Base-by-base conservation (phyloP, 768 basidiomycete genomes). In the Mycena vitilis region DNA sequence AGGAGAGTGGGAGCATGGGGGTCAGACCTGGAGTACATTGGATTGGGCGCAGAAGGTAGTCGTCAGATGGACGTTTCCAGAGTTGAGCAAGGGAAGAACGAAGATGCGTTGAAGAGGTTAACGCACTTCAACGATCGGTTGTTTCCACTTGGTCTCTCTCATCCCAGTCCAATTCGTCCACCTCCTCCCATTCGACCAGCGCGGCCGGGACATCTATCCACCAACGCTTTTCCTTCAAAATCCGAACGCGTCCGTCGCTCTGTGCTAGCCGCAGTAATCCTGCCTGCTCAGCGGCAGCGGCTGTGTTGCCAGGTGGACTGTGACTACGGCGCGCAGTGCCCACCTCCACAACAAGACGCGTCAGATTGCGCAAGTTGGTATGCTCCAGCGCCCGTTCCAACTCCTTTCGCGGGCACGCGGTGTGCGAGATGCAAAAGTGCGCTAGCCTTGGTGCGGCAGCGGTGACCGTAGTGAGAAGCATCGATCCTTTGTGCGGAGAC, bases 131-230 rank as follows among this genome's bases (percentile, higher is more conserved):
- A 48, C 42, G 60, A 13, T 48, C 44, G 23, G 16, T 52, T 49
- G 10, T 44, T 61, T 42, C 57, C 25, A 55, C 37, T 47, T 49
- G 25, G 13, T 60, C 63, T 45, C 66, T 68, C 2, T 71, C 51
- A 40, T 71, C 66, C 70, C 70, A 71, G 15, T 34, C 49, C 49
- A 71, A 22, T 30, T 71, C 70, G 37, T 66, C 65, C 1, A 30
- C 60, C 45, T 65, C 49, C 47, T 71, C 66, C 66, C 66, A 71
- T 54, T 71, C 70, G 9, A 64, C 0, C 13, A 68, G 66, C 10
- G 70, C 70, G 1, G 70, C 62, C 54, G 68, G 65, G 0, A 71
- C 67, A 52, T 71, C 67, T 36, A 71, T 16, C 71, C 71, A 71
- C 71, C 71, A 69, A 12, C 55, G 53, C 38, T 44, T 65, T 37